phyloP scores from a whole-genome alignment of 345 rosid species.

The Populus ilicifolia region DNA sequence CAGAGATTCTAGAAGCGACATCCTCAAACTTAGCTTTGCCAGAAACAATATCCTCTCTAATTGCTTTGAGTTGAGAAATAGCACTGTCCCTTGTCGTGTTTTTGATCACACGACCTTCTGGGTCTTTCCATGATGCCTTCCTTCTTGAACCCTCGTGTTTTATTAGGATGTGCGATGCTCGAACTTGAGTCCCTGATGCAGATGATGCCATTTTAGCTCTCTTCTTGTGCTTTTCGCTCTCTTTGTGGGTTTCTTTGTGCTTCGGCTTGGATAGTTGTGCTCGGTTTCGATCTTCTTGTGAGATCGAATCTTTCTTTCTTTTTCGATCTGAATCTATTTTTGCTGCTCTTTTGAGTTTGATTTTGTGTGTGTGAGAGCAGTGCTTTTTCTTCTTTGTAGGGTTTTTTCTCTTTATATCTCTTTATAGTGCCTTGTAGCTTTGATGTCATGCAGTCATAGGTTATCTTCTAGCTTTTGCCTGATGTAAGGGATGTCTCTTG shows the following conservation, averaged over 20 bases:
- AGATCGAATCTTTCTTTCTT: slow-evolving; percentile 23
- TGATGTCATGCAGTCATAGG: no score
- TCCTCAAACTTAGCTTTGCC: slow-evolving; percentile 80
- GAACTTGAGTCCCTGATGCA: slow-evolving; percentile 36
- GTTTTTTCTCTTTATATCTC: not conserved
- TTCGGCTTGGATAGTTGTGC: not conserved
- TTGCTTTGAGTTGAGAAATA: slow-evolving; percentile 59
- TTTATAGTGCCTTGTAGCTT: not conserved
- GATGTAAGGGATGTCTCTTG: no score
- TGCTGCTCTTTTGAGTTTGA: not conserved
- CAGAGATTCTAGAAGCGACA: slow-evolving; percentile 70
- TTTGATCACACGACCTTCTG: slow-evolving; percentile 73
- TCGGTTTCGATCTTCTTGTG: slow-evolving; percentile 11
- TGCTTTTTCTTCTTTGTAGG: not conserved
- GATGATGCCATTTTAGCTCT: slow-evolving; percentile 21
- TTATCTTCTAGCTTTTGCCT: no score
- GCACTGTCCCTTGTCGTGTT: slow-evolving; percentile 68
- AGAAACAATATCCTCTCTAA: slow-evolving; percentile 71
- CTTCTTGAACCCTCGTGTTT: slow-evolving; percentile 94
- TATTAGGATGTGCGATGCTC: slow-evolving; percentile 85
- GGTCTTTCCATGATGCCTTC: slow-evolving; percentile 97
- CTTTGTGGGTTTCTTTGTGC: slow-evolving; percentile 2
- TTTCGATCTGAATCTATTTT: slow-evolving; percentile 29
- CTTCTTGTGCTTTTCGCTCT: slow-evolving; percentile 15
- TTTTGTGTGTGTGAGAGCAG: not conserved